Evolutionary conservation across 2,329 filamentous ascomycete genomes (phyloP).

Genomic region (Coniochaeta hoffmannii): DNA sequence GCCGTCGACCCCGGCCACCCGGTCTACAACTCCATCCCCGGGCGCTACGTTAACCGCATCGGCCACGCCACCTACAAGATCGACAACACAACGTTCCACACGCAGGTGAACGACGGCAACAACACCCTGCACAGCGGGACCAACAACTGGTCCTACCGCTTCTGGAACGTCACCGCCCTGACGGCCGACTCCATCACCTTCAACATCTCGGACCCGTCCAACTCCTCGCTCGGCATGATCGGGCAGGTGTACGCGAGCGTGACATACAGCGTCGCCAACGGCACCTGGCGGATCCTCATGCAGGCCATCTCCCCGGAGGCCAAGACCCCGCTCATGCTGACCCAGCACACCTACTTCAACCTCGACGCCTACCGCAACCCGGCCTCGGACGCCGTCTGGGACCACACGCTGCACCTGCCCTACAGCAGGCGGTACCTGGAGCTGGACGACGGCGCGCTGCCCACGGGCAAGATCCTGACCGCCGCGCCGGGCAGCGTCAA

Average conservation of each 20-base stretch:
- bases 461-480: conserved; percentile 53
- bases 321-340: conserved; percentile 51
- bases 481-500: conserved; percentile 51
- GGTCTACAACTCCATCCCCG: conserved; percentile 55
- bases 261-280: conserved; percentile 52
- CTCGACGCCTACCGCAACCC: conserved; percentile 57
- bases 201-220: conserved; percentile 50
- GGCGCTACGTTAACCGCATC: conserved; percentile 58
- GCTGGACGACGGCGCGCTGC: conserved; percentile 47
- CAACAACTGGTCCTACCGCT: conserved; percentile 56
- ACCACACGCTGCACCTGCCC: conserved; percentile 56
- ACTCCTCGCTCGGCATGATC: conserved; percentile 52
- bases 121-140: conserved; percentile 52
- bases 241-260: conserved; percentile 54
- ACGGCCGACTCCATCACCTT: conserved; percentile 56
- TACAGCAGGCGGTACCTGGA: conserved; percentile 53
- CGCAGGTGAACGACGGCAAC: conserved; percentile 44
- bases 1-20: conserved; percentile 43
- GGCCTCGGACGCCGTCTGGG: conserved; percentile 44
- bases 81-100: conserved; percentile 43
- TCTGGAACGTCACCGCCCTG: conserved; percentile 52
- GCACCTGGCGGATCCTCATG: conserved; percentile 54
- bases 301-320: conserved; percentile 45
- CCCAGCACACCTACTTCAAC: conserved; percentile 63
- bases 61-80: conserved; percentile 49